Evolutionary conservation across 2,329 filamentous ascomycete genomes (phyloP).

Genomic region (Pyrenochaeta sp.): DNA sequence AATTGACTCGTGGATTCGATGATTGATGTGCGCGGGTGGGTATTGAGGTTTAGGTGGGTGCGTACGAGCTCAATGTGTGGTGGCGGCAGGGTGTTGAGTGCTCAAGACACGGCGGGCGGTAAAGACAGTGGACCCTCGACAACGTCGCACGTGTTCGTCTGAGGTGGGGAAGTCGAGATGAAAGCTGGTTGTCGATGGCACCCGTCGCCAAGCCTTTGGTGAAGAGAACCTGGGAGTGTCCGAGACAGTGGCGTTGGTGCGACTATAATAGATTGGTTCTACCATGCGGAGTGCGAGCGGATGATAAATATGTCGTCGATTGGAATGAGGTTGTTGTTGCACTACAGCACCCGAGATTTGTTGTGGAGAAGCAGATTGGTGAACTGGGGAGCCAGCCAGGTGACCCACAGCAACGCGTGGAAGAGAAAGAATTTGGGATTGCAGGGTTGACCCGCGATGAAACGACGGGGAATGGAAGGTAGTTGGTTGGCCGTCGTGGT

Average conservation of each 20-base stretch:
- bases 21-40: not conserved
- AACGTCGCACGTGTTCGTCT: no score
- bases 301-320: conserved; percentile 11
- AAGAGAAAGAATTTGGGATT: conserved; percentile 7
- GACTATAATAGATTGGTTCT: conserved; percentile 1
- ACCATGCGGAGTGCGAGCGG: not conserved
- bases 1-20: conserved; percentile 1
- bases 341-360: conserved; percentile 23
- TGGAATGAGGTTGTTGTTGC: conserved; percentile 18
- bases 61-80: no score
- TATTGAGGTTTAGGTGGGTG: not conserved
- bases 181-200: not conserved
- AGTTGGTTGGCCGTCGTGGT: conserved; percentile 5
- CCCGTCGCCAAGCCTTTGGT: not conserved
- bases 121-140: no score
- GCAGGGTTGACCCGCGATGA: conserved; percentile 8
- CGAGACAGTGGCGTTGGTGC: conserved; percentile 1
- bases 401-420: conserved; percentile 11
- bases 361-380: conserved; percentile 17
- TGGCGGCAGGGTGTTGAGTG: no score
- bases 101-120: no score
- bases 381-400: conserved; percentile 9
- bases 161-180: no score
- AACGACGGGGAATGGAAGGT: conserved; percentile 1
- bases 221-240: not conserved